Evolutionary conservation across 768 basidiomycete genomes (phyloP).

Genomic region (Kwoniella sp.): DNA sequence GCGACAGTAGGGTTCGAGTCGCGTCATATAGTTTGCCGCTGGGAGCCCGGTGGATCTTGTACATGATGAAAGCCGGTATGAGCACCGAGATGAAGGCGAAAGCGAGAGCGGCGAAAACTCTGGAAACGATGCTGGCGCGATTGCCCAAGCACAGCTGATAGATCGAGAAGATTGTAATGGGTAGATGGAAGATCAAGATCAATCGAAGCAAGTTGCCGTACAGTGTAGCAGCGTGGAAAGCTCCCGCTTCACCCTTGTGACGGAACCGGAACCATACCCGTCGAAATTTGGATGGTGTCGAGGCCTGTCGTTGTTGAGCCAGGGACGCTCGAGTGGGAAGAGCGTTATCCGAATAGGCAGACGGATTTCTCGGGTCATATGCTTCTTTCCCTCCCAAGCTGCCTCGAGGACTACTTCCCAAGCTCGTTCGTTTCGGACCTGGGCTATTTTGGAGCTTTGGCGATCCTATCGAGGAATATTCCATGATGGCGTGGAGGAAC

Average conservation of each 20-base stretch:
- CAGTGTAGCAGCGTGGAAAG: slow-evolving; percentile 55
- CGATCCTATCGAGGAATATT: slow-evolving; percentile 28
- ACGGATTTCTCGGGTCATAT: slow-evolving; percentile 21
- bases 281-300: slow-evolving; percentile 25
- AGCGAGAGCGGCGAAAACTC: slow-evolving; percentile 77
- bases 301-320: slow-evolving; percentile 12
- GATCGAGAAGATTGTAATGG: slow-evolving; percentile 85
- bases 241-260: slow-evolving; percentile 54
- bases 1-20: slow-evolving; percentile 81
- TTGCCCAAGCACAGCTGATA: slow-evolving; percentile 76
- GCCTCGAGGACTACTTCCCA: slow-evolving; percentile 20
- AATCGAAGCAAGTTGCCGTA: slow-evolving; percentile 86
- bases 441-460: slow-evolving; percentile 11
- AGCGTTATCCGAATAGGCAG: slow-evolving; percentile 8
- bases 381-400: slow-evolving; percentile 36
- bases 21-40: slow-evolving; percentile 93
- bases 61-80: slow-evolving; percentile 72
- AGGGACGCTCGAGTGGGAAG: slow-evolving; percentile 27
- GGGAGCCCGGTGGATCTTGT: slow-evolving; percentile 76
- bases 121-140: slow-evolving; percentile 64
- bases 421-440: slow-evolving; percentile 11
- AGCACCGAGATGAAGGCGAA: slow-evolving; percentile 78
- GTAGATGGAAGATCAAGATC: slow-evolving; percentile 89
- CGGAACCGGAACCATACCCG: slow-evolving; percentile 55
- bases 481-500: slow-evolving; percentile 64